These are phyloP conservation scores for Pythium angustatum DNA, from an alignment of 352 stramenopile species.

Conservation along the genomic window DNA sequence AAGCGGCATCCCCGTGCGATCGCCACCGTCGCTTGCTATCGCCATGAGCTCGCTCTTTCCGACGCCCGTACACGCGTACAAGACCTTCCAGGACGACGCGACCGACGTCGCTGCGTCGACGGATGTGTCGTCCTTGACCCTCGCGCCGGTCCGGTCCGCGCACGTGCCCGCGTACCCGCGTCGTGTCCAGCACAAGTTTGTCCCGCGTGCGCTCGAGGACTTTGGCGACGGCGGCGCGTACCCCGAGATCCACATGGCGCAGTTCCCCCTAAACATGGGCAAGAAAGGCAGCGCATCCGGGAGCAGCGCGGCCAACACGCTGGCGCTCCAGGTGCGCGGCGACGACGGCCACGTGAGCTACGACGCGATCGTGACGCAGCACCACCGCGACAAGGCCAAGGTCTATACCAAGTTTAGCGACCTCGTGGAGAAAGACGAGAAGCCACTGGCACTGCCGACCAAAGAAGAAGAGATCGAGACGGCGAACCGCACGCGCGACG, in stretches of 20 bases:
- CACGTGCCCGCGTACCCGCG: slow-evolving; percentile 56
- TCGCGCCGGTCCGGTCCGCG: background rate
- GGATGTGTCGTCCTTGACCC: slow-evolving; percentile 3
- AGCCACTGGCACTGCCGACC: slow-evolving; percentile 47
- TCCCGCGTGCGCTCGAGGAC: slow-evolving; percentile 75
- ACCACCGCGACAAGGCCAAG: slow-evolving; percentile 93
- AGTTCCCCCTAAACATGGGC: slow-evolving; percentile 97
- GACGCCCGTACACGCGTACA: slow-evolving; percentile 71
- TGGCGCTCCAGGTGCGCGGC: slow-evolving; percentile 94
- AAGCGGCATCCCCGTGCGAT: background rate
- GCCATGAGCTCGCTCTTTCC: slow-evolving; percentile 77
- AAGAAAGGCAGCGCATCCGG: slow-evolving; percentile 84
- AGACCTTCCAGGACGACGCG: slow-evolving; percentile 53
- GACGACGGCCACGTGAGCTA: slow-evolving; percentile 89
- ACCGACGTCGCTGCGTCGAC: background rate
- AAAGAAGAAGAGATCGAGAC: slow-evolving; percentile 75
- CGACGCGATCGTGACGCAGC: slow-evolving; percentile 97
- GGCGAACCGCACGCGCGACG: slow-evolving; percentile 70
- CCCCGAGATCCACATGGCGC: slow-evolving; percentile 98
- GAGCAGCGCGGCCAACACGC: slow-evolving; percentile 39
- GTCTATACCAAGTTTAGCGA: slow-evolving; percentile 95
- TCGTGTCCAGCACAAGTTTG: slow-evolving; percentile 56
- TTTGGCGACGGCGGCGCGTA: slow-evolving; percentile 98
- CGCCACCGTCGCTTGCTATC: background rate
- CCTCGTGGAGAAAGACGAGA: slow-evolving; percentile 90